Evolutionary conservation across 2,329 filamentous ascomycete species (phyloP).

Genomic region (Trichoderma atroviride): DNA sequence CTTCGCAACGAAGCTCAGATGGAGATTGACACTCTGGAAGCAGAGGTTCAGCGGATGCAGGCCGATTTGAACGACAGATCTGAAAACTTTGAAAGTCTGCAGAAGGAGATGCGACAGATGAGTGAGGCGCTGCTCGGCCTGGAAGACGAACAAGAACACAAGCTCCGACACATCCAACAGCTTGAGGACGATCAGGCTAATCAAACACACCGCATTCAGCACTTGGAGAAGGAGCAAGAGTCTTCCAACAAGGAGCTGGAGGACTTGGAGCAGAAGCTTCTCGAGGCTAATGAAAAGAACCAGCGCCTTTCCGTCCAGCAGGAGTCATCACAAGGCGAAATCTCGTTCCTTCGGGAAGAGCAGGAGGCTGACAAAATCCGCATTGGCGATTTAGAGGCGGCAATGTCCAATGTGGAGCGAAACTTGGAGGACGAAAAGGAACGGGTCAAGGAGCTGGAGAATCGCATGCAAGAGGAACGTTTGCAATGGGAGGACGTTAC

Average conservation of each 20-base stretch:
- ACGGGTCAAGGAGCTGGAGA: constrained; percentile 69
- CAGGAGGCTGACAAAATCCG: constrained; percentile 98
- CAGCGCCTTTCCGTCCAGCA: constrained; percentile 87
- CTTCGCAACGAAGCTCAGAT: constrained; percentile 66
- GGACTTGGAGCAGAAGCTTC: constrained; percentile 78
- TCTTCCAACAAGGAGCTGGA: constrained; percentile 88
- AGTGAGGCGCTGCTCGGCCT: constrained; percentile 83
- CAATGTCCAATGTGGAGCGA: constrained; percentile 77
- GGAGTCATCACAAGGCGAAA: constrained; percentile 89
- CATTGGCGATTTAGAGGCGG: constrained; percentile 89
- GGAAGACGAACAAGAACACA: constrained; percentile 85
- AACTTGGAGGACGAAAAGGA: constrained; percentile 84
- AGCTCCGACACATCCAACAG: constrained; percentile 75
- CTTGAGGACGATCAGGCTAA: constrained; percentile 80
- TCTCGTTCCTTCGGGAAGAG: constrained; percentile 92
- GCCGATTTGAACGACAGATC: constrained; percentile 73
- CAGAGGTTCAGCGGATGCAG: constrained; percentile 70
- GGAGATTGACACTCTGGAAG: constrained; percentile 67
- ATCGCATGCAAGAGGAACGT: constrained; percentile 76
- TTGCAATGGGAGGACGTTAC: constrained; percentile 85
- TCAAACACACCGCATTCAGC: constrained; percentile 76
- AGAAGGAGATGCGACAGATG: constrained; percentile 90
- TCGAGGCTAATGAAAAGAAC: constrained; percentile 84
- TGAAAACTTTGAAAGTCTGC: constrained; percentile 88
- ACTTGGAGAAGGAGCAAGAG: constrained; percentile 78